These are phyloP conservation scores for Canavalia gladiata DNA, from an alignment of 306 rosid species.

Conservation along the genomic window DNA sequence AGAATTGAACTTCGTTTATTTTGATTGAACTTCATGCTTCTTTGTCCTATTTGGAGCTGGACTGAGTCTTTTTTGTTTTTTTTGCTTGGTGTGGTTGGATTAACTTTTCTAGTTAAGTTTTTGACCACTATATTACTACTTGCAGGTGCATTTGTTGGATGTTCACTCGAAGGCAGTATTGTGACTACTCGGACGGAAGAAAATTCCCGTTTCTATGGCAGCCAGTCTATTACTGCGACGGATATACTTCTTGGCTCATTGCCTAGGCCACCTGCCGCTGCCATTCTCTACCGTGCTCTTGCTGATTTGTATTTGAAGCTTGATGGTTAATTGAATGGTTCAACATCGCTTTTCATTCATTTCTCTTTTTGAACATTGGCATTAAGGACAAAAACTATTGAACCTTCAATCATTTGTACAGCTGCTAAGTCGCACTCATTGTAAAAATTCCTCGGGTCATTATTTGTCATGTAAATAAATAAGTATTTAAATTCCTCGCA, in stretches of 20 bases:
- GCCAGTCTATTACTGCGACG: slow-evolving; percentile 75
- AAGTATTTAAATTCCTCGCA: not conserved
- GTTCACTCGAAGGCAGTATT: slow-evolving; percentile 90
- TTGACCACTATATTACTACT: slow-evolving; percentile 33
- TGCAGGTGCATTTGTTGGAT: slow-evolving; percentile 97
- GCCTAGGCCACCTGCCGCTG: slow-evolving; percentile 96
- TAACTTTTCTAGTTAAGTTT: not conserved
- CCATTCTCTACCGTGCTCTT: slow-evolving; percentile 81
- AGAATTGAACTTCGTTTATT: not conserved
- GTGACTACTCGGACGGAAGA: slow-evolving; percentile 74
- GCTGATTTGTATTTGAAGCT: slow-evolving; percentile 74
- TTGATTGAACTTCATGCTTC: not conserved
- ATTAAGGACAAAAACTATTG: slow-evolving; percentile 31
- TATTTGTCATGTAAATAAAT: slow-evolving; percentile 56
- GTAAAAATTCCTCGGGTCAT: slow-evolving; percentile 54
- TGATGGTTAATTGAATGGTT: slow-evolving; percentile 49
- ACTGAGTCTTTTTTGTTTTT: not conserved
- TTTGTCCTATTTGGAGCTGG: not conserved
- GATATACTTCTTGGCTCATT: slow-evolving; percentile 85
- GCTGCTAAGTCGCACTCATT: slow-evolving; percentile 49
- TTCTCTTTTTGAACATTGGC: slow-evolving; percentile 8
- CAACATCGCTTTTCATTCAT: slow-evolving; percentile 29
- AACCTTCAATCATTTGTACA: slow-evolving; percentile 44
- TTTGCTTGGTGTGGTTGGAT: no score
- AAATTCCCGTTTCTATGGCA: slow-evolving; percentile 85